Conservation (phyloP, 257 asterid genomes). For the Echites panduratus region DNA sequence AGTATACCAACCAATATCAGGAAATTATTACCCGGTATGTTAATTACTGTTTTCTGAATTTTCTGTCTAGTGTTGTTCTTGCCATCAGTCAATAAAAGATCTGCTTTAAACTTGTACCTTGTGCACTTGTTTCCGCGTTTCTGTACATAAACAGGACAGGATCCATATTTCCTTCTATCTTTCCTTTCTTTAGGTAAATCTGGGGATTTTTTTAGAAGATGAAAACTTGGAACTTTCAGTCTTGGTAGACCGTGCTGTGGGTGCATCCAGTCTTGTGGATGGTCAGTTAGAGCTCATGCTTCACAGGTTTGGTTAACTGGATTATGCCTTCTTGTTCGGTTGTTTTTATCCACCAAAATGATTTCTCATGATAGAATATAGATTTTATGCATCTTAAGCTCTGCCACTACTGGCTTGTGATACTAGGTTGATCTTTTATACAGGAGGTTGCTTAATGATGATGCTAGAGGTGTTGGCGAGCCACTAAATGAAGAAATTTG, state of each 20-base stretch:
- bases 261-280: conserved; percentile 74
- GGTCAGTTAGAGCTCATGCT: conserved; percentile 85
- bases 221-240: conserved; percentile 58
- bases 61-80: not conserved
- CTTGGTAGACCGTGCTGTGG: conserved; percentile 77
- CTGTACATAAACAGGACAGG: not conserved
- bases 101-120: not conserved
- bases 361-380: not conserved
- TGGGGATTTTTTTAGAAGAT: conserved; percentile 70
- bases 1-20: conserved; percentile 64
- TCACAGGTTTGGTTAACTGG: conserved; percentile 33
- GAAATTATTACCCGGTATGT: conserved; percentile 78
- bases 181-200: conserved; percentile 44
- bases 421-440: not conserved
- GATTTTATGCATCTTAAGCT: not conserved
- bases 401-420: not conserved
- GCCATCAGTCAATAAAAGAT: not conserved
- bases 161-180: not conserved
- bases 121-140: not conserved
- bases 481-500: conserved; percentile 71
- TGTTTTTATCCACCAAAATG: not conserved
- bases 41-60: not conserved
- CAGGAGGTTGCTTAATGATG: conserved; percentile 73
- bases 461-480: conserved; percentile 85
- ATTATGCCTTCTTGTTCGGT: not conserved